Percentiles rank a stretch among this genome's conserved stretches.
phyloP scores from a whole-genome alignment of 2,329 filamentous ascomycete genomes.

The Aureobasidium leucospermi region DNA sequence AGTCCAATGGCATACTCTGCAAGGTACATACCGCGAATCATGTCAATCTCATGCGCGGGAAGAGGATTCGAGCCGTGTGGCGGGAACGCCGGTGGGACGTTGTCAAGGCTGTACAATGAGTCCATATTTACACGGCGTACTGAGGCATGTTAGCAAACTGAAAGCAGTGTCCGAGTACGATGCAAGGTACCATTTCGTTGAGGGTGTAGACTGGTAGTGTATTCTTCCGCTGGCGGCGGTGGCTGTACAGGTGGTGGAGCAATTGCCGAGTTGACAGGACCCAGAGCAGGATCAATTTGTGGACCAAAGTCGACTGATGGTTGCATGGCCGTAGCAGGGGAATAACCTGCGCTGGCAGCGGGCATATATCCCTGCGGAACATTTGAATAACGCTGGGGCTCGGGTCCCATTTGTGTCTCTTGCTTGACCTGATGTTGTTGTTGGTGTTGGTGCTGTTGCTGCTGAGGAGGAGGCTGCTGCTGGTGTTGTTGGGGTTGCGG shows the following conservation, averaged over 20 bases:
- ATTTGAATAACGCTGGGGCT: slow-evolving; percentile 25
- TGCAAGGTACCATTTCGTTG: slow-evolving; percentile 23
- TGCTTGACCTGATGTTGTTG: slow-evolving; percentile 25
- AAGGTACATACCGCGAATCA: slow-evolving; percentile 65
- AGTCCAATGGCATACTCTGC: slow-evolving; percentile 70
- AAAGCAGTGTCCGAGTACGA: not conserved
- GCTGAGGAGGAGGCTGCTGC: slow-evolving; percentile 16
- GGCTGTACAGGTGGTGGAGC: slow-evolving; percentile 23
- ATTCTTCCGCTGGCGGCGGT: slow-evolving; percentile 25
- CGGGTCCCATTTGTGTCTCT: slow-evolving; percentile 22
- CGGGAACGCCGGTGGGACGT: slow-evolving; percentile 47
- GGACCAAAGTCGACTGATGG: slow-evolving; percentile 6
- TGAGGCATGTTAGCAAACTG: slow-evolving; percentile 17
- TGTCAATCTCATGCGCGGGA: slow-evolving; percentile 59
- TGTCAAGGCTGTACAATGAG: slow-evolving; percentile 61
- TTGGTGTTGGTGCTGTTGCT: slow-evolving; percentile 24
- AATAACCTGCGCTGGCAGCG: slow-evolving; percentile 25
- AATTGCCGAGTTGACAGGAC: slow-evolving; percentile 24
- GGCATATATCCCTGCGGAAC: slow-evolving; percentile 38
- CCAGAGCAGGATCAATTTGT: slow-evolving; percentile 25
- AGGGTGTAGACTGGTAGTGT: slow-evolving; percentile 20
- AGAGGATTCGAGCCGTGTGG: slow-evolving; percentile 29
- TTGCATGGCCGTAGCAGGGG: slow-evolving; percentile 14
- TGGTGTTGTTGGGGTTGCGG: slow-evolving; percentile 16
- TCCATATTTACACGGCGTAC: slow-evolving; percentile 53